A percentile compares a stretch with the other conserved stretches of the same genome.
These are phyloP conservation scores for Umbellularia californica DNA, from an alignment of 164 flowering plant species.

Conservation along the genomic window DNA sequence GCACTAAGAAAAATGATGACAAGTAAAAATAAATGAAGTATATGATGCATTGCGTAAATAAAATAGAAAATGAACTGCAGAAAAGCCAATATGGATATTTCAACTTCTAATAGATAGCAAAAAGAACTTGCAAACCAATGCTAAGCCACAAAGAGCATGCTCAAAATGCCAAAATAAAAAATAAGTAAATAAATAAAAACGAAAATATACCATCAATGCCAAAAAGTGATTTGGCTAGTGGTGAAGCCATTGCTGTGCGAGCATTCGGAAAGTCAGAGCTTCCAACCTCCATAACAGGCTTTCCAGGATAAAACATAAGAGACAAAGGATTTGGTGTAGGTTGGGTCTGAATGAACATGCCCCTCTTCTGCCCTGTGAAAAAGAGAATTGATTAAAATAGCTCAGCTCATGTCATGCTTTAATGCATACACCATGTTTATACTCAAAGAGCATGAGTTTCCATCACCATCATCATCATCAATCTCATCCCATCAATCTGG, in stretches of 20 bases:
- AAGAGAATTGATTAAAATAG: background rate
- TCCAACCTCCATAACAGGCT: constrained; percentile 90
- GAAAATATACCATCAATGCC: constrained; percentile 68
- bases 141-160: background rate
- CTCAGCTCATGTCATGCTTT: background rate
- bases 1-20: too few relatives aligned
- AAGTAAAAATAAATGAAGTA: too few relatives aligned
- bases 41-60: background rate
- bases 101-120: background rate
- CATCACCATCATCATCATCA: too few relatives aligned
- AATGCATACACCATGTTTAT: too few relatives aligned
- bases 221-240: constrained; percentile 70
- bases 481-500: too few relatives aligned
- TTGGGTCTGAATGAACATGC: constrained; percentile 90
- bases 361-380: constrained; percentile 75
- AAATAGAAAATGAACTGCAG: background rate
- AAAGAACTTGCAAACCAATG: background rate
- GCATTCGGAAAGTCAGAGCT: constrained; percentile 95
- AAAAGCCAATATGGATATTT: background rate
- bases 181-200: background rate
- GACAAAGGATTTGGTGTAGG: constrained; percentile 93
- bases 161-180: background rate
- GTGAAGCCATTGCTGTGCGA: constrained; percentile 83
- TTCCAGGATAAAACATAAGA: constrained; percentile 91
- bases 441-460: too few relatives aligned